phyloP scores from a whole-genome alignment of 345 rosid genomes.

The Citrus glauca region DNA sequence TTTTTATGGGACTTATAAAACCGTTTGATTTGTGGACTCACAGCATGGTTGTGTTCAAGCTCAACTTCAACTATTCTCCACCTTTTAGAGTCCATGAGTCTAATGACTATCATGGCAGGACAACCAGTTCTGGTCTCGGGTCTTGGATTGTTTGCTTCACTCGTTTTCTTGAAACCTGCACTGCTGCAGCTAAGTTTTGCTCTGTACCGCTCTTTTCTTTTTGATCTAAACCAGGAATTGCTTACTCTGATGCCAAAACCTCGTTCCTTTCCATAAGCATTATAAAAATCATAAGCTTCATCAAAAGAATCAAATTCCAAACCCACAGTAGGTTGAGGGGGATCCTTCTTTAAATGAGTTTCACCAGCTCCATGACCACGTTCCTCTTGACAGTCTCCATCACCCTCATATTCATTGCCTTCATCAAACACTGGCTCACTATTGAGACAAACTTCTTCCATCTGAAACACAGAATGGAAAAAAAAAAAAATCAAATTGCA shows the following conservation, averaged over 20 bases:
- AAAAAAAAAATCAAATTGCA: slow-evolving; percentile 2
- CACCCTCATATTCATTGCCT: slow-evolving; percentile 28
- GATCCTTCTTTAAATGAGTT: slow-evolving; percentile 19
- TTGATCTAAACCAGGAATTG: slow-evolving; percentile 46
- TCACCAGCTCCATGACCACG: slow-evolving; percentile 20
- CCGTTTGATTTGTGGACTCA: slow-evolving; percentile 33
- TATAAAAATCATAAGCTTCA: slow-evolving; percentile 44
- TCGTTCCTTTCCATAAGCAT: slow-evolving; percentile 40
- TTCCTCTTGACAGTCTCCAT: slow-evolving; percentile 25
- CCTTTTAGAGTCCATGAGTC: slow-evolving; percentile 41
- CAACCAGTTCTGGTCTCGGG: slow-evolving; percentile 53
- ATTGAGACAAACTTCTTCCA: slow-evolving; percentile 56
- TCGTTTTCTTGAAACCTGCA: slow-evolving; percentile 52
- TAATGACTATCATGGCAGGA: slow-evolving; percentile 42
- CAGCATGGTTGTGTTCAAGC: slow-evolving; percentile 46
- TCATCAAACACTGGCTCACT: slow-evolving; percentile 45
- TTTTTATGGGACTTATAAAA: slow-evolving; percentile 45
- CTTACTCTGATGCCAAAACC: slow-evolving; percentile 55
- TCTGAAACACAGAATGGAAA: slow-evolving; percentile 20
- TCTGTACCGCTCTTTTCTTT: slow-evolving; percentile 44
- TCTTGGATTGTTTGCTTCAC: slow-evolving; percentile 48
- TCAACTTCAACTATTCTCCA: slow-evolving; percentile 49
- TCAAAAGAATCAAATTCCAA: slow-evolving; percentile 52
- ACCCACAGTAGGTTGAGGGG: slow-evolving; percentile 32
- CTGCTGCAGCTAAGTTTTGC: slow-evolving; percentile 56